A percentile compares a stretch with the other conserved stretches of the same genome.
These are phyloP conservation scores for Irpex rosettiformis DNA, from an alignment of 1,284 basidiomycete species.

Conservation along the genomic window DNA sequence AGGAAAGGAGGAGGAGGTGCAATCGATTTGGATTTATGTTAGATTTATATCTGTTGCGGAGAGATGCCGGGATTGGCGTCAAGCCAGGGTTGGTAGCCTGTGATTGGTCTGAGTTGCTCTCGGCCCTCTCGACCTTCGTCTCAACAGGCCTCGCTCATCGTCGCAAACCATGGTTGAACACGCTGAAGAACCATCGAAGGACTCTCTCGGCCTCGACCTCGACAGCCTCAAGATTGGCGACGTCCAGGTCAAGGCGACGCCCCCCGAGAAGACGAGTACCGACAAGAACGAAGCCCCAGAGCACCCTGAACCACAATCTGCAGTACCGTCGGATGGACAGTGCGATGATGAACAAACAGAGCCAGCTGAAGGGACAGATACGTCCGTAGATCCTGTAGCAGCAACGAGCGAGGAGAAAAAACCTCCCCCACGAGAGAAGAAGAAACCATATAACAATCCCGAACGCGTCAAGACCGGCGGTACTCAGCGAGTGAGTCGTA, in stretches of 20 bases:
- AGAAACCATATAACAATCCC: constrained; percentile 65
- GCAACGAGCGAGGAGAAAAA: constrained; percentile 15
- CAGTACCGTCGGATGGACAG: background rate
- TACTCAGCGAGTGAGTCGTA: constrained; percentile 55
- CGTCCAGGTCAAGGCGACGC: constrained; percentile 15
- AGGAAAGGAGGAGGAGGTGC: constrained; percentile 10
- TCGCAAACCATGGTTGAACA: constrained; percentile 19
- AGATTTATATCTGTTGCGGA: constrained; percentile 13
- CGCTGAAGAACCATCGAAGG: constrained; percentile 32
- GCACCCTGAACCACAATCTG: constrained; percentile 5
- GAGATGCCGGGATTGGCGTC: constrained; percentile 2
- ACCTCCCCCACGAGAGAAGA: constrained; percentile 26
- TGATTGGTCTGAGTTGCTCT: constrained; percentile 3
- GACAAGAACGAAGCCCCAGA: constrained; percentile 6
- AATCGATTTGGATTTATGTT: constrained; percentile 7
- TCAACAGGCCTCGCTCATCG: constrained; percentile 17
- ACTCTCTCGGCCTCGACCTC: constrained; percentile 68
- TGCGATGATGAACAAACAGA: constrained; percentile 2
- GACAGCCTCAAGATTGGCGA: constrained; percentile 38
- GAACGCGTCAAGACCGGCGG: constrained; percentile 80
- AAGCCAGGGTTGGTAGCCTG: constrained; percentile 2
- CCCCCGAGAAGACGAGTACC: constrained; percentile 5
- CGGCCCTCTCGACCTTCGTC: constrained; percentile 10
- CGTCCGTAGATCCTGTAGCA: constrained; percentile 11
- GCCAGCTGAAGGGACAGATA: background rate